Conservation (phyloP, 2,329 filamentous ascomycete genomes). For the Bertia moriformis region DNA sequence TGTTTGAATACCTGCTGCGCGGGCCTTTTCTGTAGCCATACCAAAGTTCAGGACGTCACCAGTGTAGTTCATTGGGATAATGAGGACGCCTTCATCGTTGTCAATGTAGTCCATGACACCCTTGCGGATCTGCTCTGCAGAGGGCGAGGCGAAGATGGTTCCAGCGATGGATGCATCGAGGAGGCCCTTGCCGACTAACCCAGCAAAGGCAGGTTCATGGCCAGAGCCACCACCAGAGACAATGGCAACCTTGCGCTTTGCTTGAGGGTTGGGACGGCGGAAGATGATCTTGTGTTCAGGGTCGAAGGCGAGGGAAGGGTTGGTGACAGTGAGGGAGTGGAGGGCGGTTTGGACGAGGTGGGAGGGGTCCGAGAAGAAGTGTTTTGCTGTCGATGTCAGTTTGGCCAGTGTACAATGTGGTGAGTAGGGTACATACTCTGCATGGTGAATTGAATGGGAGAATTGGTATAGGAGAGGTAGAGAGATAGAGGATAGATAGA, state of each 20-base stretch:
- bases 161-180: conserved; percentile 49
- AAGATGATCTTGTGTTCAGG: conserved; percentile 11
- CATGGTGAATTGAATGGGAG: too few relatives aligned
- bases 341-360: conserved; percentile 10
- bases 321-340: conserved; percentile 11
- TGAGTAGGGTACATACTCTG: too few relatives aligned
- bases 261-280: neutral
- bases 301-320: conserved; percentile 12
- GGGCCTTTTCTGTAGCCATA: conserved; percentile 52
- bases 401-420: too few relatives aligned
- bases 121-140: conserved; percentile 43
- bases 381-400: conserved; percentile 4
- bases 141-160: conserved; percentile 52
- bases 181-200: conserved; percentile 48
- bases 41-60: conserved; percentile 50
- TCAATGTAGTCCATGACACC: conserved; percentile 40
- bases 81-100: conserved; percentile 40
- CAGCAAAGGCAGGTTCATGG: conserved; percentile 50
- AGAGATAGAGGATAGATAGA: too few relatives aligned
- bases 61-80: conserved; percentile 56
- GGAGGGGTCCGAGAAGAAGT: conserved; percentile 8
- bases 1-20: conserved; percentile 41
- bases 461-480: too few relatives aligned
- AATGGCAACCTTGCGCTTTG: conserved; percentile 31
- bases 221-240: conserved; percentile 50